These are phyloP conservation scores for Zoysia matrella DNA, from an alignment of 202 grass and related monocot species.

Conservation along the genomic window DNA sequence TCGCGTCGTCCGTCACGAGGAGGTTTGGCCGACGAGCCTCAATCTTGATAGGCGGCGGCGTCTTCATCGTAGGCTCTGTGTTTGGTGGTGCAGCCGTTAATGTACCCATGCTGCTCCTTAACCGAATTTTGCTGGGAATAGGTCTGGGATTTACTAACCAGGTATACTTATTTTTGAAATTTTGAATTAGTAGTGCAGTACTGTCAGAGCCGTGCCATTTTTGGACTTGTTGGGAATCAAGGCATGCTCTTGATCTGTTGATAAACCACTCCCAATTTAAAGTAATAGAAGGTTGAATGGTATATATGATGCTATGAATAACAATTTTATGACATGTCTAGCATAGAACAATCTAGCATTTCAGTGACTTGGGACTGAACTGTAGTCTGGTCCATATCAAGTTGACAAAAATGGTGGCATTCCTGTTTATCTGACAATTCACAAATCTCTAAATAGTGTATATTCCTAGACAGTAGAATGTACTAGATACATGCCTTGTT, in stretches of 20 bases:
- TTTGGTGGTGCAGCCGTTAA: constrained; percentile 69
- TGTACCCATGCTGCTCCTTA: constrained; percentile 72
- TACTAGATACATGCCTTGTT: constrained; percentile 14
- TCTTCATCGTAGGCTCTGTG: constrained; percentile 65
- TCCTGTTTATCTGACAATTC: not conserved
- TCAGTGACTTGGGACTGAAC: no score
- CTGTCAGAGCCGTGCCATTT: no score
- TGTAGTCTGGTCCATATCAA: no score
- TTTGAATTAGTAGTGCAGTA: no score
- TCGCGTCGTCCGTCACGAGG: constrained; percentile 63
- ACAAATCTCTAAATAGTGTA: not conserved
- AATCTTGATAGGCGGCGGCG: constrained; percentile 68
- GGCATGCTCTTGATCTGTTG: no score
- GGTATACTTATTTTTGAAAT: constrained; percentile 38
- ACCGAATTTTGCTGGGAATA: constrained; percentile 71
- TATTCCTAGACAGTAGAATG: not conserved
- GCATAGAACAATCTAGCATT: no score
- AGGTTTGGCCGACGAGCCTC: constrained; percentile 73
- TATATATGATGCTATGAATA: no score
- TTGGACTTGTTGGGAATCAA: no score
- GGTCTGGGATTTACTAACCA: constrained; percentile 91
- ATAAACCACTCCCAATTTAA: no score
- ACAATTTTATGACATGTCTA: no score
- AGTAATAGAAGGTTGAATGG: no score
- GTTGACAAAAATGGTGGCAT: no score